Evolutionary conservation across 345 rosid genomes (phyloP), one percentile per base, ranked within the genome.

Genomic region (Kernera saxatilis): DNA sequence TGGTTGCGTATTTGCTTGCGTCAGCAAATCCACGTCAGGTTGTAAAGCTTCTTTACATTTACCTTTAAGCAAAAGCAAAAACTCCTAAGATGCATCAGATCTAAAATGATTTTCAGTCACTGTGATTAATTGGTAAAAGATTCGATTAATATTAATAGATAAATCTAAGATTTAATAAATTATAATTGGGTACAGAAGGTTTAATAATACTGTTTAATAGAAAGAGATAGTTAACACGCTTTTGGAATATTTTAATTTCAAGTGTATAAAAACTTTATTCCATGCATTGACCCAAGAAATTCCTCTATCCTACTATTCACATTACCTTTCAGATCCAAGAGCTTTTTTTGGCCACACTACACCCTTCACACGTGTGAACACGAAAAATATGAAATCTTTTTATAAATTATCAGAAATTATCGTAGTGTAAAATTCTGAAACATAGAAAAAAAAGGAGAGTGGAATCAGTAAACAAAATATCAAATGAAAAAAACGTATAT

Each of bases 41-140:
- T 49, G 35, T 64, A 37, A 59, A 57, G 51, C 27, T 58, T 7
- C 60, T 56, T 44, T 53, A 1, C 6, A 2, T 13, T 35, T 46
- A 57, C 1, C 77, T 73, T 73, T 64, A 55, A 61, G 64, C 74
- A 15, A 75, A 74, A 74, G 72, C 59, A 56, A 68, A 53, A 64
- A 37, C 30, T 56, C 39, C 22, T 23, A 50, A 66, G 36, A 32
- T 36, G 60, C 44, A 48, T 66, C 62, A 66, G 48, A 73, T 57
- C 39, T 54, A 44, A 40, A 49, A 49, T 45, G 23, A 19, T 51
- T 17, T 61, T 32, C 55, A 19, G 41, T 63, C 30, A 4, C 53
- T 27, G 9, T 73, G 50, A 55, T 43, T 64, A 46, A 19, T 64
- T 35, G 44, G 55, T 40, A 40, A 59, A 56, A 66, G 58, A 73